Evolutionary conservation across 208 protist genomes (phyloP).

Genomic region (Acanthamoeba lenticulata): DNA sequence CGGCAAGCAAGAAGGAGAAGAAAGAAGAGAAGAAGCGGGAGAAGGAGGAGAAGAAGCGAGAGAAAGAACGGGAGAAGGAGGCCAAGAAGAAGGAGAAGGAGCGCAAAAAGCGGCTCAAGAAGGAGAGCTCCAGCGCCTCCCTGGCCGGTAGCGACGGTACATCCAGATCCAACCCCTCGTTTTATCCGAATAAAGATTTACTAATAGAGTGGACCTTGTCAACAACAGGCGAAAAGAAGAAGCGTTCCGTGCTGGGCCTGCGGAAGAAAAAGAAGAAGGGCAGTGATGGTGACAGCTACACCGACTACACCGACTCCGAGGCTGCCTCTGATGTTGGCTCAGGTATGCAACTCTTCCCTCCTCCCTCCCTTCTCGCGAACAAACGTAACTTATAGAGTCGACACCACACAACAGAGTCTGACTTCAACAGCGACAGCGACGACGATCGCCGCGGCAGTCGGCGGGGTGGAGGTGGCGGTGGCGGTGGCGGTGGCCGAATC

Average conservation of each 20-base stretch:
- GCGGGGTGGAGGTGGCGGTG: neutral
- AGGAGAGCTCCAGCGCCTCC: neutral
- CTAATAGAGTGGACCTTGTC: neutral
- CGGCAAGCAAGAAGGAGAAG: neutral
- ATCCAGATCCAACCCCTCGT: neutral
- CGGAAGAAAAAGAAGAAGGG: neutral
- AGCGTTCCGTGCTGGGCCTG: neutral
- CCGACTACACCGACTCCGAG: conserved; percentile 13
- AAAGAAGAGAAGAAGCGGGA: neutral
- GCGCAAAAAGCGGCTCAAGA: neutral
- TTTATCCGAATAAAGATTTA: neutral
- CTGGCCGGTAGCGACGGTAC: neutral
- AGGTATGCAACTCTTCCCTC: neutral
- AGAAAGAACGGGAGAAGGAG: neutral
- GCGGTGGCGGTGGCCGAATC: neutral
- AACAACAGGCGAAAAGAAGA: neutral
- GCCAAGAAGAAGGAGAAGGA: neutral
- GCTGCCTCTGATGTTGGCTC: neutral
- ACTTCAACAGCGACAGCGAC: neutral
- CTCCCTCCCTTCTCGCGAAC: neutral
- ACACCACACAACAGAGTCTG: neutral
- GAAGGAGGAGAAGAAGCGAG: neutral
- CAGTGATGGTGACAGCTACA: neutral
- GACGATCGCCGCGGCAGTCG: neutral
- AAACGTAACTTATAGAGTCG: too few relatives aligned